Conservation (phyloP, 148 eudicot species). For the Arbutus unedo region DNA sequence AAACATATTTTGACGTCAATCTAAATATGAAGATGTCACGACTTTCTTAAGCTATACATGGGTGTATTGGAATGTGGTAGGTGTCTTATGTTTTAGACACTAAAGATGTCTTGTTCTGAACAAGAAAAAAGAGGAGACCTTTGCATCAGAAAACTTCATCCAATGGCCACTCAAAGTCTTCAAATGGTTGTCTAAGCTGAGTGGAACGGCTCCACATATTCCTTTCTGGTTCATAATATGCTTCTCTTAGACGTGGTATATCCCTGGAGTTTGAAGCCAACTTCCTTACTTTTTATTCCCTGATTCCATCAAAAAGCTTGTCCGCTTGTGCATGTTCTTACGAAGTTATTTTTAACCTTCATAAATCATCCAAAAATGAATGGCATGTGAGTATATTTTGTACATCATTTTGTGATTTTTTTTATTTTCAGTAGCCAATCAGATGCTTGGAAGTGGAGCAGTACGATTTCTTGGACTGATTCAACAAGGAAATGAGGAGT, state of each 20-base stretch:
- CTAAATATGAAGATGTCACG: neutral
- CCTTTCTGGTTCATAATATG: slow-evolving; percentile 21
- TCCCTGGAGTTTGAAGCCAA: neutral
- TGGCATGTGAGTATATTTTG: neutral
- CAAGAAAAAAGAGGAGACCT: slow-evolving; percentile 32
- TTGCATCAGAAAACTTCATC: slow-evolving; percentile 31
- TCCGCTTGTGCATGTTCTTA: neutral
- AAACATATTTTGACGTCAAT: neutral
- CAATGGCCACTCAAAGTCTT: slow-evolving; percentile 43
- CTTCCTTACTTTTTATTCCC: neutral
- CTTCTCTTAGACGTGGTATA: slow-evolving; percentile 1
- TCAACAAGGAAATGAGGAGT: neutral
- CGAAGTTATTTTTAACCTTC: neutral
- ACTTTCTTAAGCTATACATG: neutral
- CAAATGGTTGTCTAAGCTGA: slow-evolving; percentile 27
- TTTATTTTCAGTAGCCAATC: slow-evolving; percentile 5
- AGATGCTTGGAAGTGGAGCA: neutral
- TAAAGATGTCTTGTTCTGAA: slow-evolving; percentile 62
- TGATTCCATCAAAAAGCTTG: neutral
- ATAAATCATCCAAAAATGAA: neutral
- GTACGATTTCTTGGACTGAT: neutral
- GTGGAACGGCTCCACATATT: slow-evolving; percentile 38
- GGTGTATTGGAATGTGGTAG: slow-evolving; percentile 36
- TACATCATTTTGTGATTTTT: neutral
- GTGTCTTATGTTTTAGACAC: slow-evolving; percentile 78